Evolutionary conservation across 768 basidiomycete species (phyloP).

Genomic region (Lactarius deliciosus): DNA sequence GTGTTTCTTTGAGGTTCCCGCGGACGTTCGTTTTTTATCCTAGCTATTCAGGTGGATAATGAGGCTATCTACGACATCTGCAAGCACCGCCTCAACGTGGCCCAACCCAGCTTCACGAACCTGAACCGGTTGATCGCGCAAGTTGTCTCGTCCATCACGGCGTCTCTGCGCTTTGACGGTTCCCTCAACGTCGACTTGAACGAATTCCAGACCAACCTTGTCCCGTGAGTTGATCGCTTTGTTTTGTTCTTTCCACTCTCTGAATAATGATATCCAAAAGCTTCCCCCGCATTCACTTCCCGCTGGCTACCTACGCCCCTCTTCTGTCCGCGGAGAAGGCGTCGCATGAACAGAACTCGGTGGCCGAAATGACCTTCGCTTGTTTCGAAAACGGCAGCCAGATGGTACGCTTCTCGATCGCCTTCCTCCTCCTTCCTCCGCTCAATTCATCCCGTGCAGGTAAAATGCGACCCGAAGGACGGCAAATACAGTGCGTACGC

Average conservation of each 20-base stretch:
- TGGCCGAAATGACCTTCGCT: slow-evolving; percentile 96
- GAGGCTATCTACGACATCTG: slow-evolving; percentile 99
- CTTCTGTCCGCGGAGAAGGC: slow-evolving; percentile 96
- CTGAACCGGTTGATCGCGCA: slow-evolving; percentile 96
- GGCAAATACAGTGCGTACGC: slow-evolving; percentile 92
- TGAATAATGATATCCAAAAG: slow-evolving; percentile 41
- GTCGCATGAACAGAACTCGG: slow-evolving; percentile 94
- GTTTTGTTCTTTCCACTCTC: neutral
- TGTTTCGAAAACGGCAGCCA: slow-evolving; percentile 98
- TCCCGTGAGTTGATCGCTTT: slow-evolving; percentile 65
- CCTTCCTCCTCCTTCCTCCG: slow-evolving; percentile 9
- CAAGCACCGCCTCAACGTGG: slow-evolving; percentile 89
- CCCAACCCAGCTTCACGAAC: slow-evolving; percentile 88
- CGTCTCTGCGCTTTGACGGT: slow-evolving; percentile 95
- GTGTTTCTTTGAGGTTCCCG: slow-evolving; percentile 19
- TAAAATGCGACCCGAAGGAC: slow-evolving; percentile 92
- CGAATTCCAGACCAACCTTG: slow-evolving; percentile 99
- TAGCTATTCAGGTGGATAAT: slow-evolving; percentile 78
- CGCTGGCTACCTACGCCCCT: slow-evolving; percentile 93
- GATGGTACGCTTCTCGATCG: slow-evolving; percentile 52
- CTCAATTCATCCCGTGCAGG: slow-evolving; percentile 31
- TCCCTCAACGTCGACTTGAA: slow-evolving; percentile 96
- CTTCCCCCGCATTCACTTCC: slow-evolving; percentile 99
- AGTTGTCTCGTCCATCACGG: slow-evolving; percentile 97
- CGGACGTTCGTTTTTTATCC: neutral